A percentile compares a stretch with the other conserved stretches of the same genome.
Conservation (phyloP, 2,329 filamentous ascomycete species). For the Aspergillus fijiensis region DNA sequence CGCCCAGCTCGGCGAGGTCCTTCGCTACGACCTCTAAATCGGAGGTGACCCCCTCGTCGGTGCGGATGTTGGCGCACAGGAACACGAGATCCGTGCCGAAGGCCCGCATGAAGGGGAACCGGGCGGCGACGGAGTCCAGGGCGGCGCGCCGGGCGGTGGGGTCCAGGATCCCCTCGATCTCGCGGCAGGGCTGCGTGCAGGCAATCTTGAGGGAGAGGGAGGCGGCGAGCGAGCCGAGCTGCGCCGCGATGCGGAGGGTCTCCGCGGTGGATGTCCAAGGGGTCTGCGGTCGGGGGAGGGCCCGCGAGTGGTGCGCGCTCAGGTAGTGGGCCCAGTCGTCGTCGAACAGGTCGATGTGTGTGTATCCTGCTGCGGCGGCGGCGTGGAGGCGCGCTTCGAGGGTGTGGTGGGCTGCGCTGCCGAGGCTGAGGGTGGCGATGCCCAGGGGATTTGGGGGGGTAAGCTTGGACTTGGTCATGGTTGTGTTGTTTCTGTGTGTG, state of each 20-base stretch:
- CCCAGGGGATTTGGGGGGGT: conserved; percentile 26
- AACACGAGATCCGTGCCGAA: conserved; percentile 38
- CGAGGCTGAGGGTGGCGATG: conserved; percentile 36
- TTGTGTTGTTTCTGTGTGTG: not conserved
- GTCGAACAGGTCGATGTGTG: conserved; percentile 37
- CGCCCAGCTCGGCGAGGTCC: conserved; percentile 34
- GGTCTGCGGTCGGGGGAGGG: conserved; percentile 7
- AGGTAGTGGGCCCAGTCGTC: conserved; percentile 38
- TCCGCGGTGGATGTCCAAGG: conserved; percentile 31
- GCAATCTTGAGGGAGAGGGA: conserved; percentile 33
- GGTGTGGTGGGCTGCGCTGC: conserved; percentile 29
- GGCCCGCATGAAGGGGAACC: conserved; percentile 38
- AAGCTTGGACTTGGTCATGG: conserved; percentile 24
- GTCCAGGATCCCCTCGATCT: conserved; percentile 34
- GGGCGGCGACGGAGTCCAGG: conserved; percentile 30
- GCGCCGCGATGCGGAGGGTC: conserved; percentile 28
- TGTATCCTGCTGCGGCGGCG: conserved; percentile 32
- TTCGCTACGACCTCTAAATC: conserved; percentile 32
- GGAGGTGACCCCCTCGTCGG: conserved; percentile 29
- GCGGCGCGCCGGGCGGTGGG: conserved; percentile 24
- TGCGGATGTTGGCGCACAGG: conserved; percentile 36
- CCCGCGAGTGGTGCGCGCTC: conserved; percentile 26
- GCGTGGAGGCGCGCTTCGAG: conserved; percentile 29
- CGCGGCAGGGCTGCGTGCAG: conserved; percentile 34
- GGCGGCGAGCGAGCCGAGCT: conserved; percentile 30